Evolutionary conservation across 345 rosid genomes (phyloP).

Genomic region (Gossypium turneri): DNA sequence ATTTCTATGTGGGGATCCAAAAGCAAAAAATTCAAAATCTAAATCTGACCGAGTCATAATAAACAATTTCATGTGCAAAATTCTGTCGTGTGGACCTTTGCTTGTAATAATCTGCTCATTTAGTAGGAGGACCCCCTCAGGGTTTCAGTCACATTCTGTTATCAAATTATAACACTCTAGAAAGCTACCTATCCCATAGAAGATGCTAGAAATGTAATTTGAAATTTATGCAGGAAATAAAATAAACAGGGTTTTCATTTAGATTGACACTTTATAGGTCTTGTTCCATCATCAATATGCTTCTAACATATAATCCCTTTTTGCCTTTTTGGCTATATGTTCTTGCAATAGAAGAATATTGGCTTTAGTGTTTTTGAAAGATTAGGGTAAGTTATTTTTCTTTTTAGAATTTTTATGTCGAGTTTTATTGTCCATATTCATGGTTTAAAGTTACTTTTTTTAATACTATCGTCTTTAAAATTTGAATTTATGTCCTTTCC

Average conservation of each 20-base stretch:
- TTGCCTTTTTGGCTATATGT: too few species aligned
- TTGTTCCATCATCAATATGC: not conserved
- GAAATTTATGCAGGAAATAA: too few species aligned
- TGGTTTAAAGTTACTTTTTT: too few species aligned
- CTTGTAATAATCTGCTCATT: not conserved
- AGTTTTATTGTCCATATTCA: too few species aligned
- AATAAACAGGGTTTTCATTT: not conserved
- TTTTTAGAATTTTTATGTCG: too few species aligned
- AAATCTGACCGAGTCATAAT: not conserved
- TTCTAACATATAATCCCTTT: not conserved
- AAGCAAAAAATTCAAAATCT: not conserved
- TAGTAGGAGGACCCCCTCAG: not conserved
- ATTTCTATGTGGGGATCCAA: not conserved
- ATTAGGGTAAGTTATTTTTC: not conserved
- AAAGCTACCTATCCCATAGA: not conserved
- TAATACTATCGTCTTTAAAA: too few species aligned
- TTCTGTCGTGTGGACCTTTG: not conserved
- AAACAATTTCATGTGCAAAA: conserved; percentile 8
- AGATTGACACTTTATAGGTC: not conserved
- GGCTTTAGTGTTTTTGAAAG: not conserved
- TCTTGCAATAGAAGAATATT: not conserved
- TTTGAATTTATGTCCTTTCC: too few species aligned
- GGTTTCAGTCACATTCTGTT: not conserved
- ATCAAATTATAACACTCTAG: not conserved
- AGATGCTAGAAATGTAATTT: not conserved